Conservation (phyloP, 306 rosid species). For the Ormosia semicastrata region DNA sequence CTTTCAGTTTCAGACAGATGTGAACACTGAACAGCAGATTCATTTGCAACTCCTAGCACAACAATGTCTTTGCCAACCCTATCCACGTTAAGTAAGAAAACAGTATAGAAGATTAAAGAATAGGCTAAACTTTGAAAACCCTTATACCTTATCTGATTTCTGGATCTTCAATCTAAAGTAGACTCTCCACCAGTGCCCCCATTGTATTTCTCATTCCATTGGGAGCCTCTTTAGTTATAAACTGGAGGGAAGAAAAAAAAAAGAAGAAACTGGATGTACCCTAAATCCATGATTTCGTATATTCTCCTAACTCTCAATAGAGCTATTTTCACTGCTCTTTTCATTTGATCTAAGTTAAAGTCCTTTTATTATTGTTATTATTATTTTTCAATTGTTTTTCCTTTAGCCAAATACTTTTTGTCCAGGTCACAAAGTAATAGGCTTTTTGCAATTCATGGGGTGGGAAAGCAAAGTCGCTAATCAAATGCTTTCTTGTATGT, state of each 20-base stretch:
- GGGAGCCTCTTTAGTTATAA: neutral
- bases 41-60: neutral
- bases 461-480: constrained; percentile 41
- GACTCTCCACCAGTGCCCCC: neutral
- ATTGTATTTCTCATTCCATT: neutral
- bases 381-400: neutral
- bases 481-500: constrained; percentile 59
- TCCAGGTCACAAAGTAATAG: constrained; percentile 24
- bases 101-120: neutral
- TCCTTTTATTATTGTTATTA: neutral
- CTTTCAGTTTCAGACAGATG: constrained; percentile 3
- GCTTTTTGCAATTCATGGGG: constrained; percentile 43
- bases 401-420: constrained; percentile 21
- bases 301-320: neutral
- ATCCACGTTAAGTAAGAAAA: neutral
- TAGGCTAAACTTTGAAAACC: neutral
- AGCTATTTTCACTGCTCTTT: neutral
- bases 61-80: neutral
- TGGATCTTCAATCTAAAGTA: neutral
- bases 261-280: neutral
- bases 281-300: neutral
- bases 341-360: constrained; percentile 26
- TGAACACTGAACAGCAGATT: neutral
- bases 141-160: neutral
- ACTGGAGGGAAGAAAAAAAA: neutral